Conservation (phyloP, 306 rosid species). For the Vicia sativa region DNA sequence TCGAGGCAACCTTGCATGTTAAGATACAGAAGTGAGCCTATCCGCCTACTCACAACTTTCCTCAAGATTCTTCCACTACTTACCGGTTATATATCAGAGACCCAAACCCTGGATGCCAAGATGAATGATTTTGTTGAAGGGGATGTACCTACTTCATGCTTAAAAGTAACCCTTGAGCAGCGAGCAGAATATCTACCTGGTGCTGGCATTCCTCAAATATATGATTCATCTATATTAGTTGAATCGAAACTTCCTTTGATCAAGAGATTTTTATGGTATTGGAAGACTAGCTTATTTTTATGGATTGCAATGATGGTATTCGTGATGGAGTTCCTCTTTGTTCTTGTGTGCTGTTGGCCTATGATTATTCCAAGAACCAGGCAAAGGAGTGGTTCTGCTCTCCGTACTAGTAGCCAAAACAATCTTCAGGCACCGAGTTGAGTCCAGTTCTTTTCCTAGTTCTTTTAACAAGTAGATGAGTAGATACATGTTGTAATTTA, state of each 20-base stretch:
- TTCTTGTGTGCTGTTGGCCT: slow-evolving; percentile 72
- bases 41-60: slow-evolving; percentile 62
- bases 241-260: slow-evolving; percentile 72
- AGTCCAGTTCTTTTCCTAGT: slow-evolving; percentile 29
- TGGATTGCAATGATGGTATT: slow-evolving; percentile 68
- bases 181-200: slow-evolving; percentile 79
- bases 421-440: slow-evolving; percentile 34
- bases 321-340: slow-evolving; percentile 56
- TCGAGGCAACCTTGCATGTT: slow-evolving; percentile 79
- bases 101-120: slow-evolving; percentile 70
- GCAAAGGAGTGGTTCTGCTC: slow-evolving; percentile 48
- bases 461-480: slow-evolving; percentile 27
- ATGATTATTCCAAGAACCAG: slow-evolving; percentile 63
- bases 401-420: slow-evolving; percentile 33
- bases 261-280: slow-evolving; percentile 69
- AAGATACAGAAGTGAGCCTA: slow-evolving; percentile 75
- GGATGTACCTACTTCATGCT: slow-evolving; percentile 71
- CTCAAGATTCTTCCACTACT: slow-evolving; percentile 76
- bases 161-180: slow-evolving; percentile 73
- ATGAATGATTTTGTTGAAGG: slow-evolving; percentile 69
- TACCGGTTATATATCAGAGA: slow-evolving; percentile 72
- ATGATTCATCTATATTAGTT: slow-evolving; percentile 60
- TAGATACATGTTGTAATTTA: slow-evolving; percentile 33
- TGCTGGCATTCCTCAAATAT: slow-evolving; percentile 89
- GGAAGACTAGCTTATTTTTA: slow-evolving; percentile 70